phyloP scores from a whole-genome alignment of 2,329 filamentous ascomycete species.

The Ascochyta rabiei region DNA sequence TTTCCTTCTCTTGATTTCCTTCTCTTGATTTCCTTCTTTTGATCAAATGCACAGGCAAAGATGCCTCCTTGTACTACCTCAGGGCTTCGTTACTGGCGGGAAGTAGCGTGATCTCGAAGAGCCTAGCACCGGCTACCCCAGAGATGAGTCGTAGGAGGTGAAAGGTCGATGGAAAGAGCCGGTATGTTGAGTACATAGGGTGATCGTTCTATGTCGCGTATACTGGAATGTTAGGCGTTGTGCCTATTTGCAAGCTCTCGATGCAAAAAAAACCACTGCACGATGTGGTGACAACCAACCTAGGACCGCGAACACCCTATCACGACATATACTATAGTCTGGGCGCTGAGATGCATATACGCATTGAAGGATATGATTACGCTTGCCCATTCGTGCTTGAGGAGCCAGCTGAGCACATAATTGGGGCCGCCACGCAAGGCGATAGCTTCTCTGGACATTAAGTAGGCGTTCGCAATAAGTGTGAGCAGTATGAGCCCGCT shows the following conservation, averaged over 20 bases:
- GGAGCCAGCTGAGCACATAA: slow-evolving; percentile 21
- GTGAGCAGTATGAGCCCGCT: too few species aligned
- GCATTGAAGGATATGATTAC: slow-evolving; percentile 59
- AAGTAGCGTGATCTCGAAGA: slow-evolving; percentile 48
- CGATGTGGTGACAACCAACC: slow-evolving; percentile 58
- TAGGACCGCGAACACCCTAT: slow-evolving; percentile 54
- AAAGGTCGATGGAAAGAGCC: slow-evolving; percentile 49
- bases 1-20: too few species aligned
- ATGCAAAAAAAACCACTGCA: slow-evolving; percentile 62
- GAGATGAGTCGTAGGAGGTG: slow-evolving; percentile 52
- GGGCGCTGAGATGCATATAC: slow-evolving; percentile 50
- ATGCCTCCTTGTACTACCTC: slow-evolving; percentile 51
- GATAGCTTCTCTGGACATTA: neutral
- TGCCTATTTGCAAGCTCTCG: slow-evolving; percentile 61
- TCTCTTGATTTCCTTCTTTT: too few species aligned
- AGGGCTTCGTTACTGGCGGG: slow-evolving; percentile 48
- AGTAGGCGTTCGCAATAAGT: neutral
- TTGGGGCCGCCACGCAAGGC: slow-evolving; percentile 2
- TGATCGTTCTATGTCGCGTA: slow-evolving; percentile 61
- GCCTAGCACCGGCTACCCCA: slow-evolving; percentile 51
- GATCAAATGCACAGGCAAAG: slow-evolving; percentile 53
- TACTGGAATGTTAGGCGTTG: slow-evolving; percentile 55
- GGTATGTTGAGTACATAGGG: slow-evolving; percentile 58
- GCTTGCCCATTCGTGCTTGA: slow-evolving; percentile 37
- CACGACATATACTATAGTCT: slow-evolving; percentile 58